A percentile compares a stretch with the other conserved stretches of the same genome.
phyloP scores from a whole-genome alignment of 768 basidiomycete species.

The Roridomyces roridus region DNA sequence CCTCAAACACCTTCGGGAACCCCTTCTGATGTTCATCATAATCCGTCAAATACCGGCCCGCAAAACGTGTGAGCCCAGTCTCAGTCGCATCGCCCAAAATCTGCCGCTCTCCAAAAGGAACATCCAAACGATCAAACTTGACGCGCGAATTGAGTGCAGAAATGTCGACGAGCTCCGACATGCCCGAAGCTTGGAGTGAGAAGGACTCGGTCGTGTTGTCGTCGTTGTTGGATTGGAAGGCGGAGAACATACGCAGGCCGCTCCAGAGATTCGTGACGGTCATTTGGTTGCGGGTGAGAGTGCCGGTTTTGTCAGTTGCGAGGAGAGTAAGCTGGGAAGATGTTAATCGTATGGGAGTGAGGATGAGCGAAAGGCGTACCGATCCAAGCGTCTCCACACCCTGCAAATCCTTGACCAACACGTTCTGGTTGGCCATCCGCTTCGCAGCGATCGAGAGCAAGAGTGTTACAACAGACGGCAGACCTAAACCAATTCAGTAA shows the following conservation, averaged over 20 bases:
- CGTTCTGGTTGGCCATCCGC: constrained; percentile 73
- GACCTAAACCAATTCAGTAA: constrained; percentile 54
- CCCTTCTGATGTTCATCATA: constrained; percentile 60
- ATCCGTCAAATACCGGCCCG: constrained; percentile 58
- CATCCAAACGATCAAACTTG: constrained; percentile 70
- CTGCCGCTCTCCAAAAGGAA: constrained; percentile 64
- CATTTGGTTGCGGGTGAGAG: constrained; percentile 76
- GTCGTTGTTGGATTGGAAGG: constrained; percentile 78
- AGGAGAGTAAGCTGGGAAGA: constrained; percentile 60
- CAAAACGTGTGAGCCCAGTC: constrained; percentile 73
- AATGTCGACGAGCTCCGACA: constrained; percentile 69
- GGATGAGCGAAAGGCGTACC: constrained; percentile 42
- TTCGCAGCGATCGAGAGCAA: constrained; percentile 73
- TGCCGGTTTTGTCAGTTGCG: constrained; percentile 78
- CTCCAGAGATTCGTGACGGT: constrained; percentile 76
- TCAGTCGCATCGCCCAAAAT: constrained; percentile 80
- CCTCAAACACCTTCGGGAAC: constrained; percentile 70
- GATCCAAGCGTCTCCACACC: constrained; percentile 71
- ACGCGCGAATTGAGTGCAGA: constrained; percentile 71
- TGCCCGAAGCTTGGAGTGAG: constrained; percentile 58
- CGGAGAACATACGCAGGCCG: constrained; percentile 63
- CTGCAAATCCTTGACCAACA: constrained; percentile 77
- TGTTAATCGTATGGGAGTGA: constrained; percentile 14
- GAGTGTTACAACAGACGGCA: constrained; percentile 72
- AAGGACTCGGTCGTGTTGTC: constrained; percentile 57